Conservation (phyloP, 2,329 filamentous ascomycete species). For the Colletotrichum filicis region DNA sequence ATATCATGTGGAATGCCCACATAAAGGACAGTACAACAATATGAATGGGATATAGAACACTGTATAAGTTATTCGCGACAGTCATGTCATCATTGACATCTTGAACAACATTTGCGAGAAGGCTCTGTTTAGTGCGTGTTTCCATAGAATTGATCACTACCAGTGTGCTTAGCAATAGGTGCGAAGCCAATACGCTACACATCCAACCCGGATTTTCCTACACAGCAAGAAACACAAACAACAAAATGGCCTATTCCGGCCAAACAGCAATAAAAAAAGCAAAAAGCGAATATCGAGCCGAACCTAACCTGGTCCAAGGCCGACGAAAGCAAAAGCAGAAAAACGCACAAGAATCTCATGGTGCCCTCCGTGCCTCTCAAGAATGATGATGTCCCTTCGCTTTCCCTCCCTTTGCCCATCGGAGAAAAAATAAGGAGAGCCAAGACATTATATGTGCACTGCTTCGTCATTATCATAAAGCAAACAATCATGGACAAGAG, state of each 20-base stretch:
- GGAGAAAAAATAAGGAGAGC: neutral
- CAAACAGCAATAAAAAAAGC: neutral
- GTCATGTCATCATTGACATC: too few relatives aligned
- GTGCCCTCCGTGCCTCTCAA: neutral
- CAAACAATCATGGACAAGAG: constrained; percentile 34
- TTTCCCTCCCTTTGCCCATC: neutral
- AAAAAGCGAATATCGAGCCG: constrained; percentile 5
- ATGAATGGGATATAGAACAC: too few relatives aligned
- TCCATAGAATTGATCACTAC: constrained; percentile 28
- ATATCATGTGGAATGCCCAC: too few relatives aligned
- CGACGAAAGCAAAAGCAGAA: neutral
- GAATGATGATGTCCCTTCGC: constrained; percentile 17
- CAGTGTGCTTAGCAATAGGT: constrained; percentile 1
- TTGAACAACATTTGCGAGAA: neutral
- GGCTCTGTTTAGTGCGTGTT: neutral
- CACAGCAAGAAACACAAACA: constrained; percentile 2
- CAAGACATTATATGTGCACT: constrained; percentile 32
- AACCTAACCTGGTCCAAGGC: neutral
- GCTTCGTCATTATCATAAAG: constrained; percentile 36
- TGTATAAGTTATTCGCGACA: too few relatives aligned
- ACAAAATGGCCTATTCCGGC: neutral
- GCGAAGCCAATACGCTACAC: constrained; percentile 15
- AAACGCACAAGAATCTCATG: neutral
- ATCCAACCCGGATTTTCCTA: constrained; percentile 11
- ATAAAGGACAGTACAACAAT: too few relatives aligned